Conservation (phyloP, 371 early-diverging fungal species). For the Mortierella sp. region DNA sequence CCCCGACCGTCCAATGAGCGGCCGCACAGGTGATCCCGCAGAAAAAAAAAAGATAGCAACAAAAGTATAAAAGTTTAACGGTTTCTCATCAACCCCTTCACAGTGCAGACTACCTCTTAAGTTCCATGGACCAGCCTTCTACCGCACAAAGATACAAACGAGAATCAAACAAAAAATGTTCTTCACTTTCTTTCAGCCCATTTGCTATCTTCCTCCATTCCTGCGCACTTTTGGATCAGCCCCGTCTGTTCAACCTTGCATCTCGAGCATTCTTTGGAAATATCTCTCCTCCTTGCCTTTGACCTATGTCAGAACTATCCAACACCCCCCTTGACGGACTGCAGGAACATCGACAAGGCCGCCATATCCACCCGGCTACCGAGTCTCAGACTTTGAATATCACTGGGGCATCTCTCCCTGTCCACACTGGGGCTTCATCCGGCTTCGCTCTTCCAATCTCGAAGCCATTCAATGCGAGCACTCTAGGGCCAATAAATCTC, state of each 20-base stretch:
- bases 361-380: background rate
- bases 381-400: background rate
- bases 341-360: background rate
- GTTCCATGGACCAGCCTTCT: constrained; percentile 15
- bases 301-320: constrained; percentile 8
- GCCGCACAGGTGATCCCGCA: background rate
- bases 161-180: constrained; percentile 12
- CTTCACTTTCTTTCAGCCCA: background rate
- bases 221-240: background rate
- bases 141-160: no score
- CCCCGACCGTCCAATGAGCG: constrained; percentile 3
- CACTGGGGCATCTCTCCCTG: background rate
- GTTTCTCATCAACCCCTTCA: constrained; percentile 18
- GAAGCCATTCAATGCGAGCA: constrained; percentile 4
- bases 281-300: background rate
- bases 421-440: constrained; percentile 26
- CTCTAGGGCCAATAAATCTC: constrained; percentile 12
- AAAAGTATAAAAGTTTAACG: constrained; percentile 5
- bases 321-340: background rate
- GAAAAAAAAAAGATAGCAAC: background rate
- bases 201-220: background rate
- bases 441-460: constrained; percentile 36
- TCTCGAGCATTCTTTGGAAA: background rate
- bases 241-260: background rate
- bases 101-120: constrained; percentile 5